Conservation (phyloP, 208 protist genomes). For the Leishmania martiniquensis region DNA sequence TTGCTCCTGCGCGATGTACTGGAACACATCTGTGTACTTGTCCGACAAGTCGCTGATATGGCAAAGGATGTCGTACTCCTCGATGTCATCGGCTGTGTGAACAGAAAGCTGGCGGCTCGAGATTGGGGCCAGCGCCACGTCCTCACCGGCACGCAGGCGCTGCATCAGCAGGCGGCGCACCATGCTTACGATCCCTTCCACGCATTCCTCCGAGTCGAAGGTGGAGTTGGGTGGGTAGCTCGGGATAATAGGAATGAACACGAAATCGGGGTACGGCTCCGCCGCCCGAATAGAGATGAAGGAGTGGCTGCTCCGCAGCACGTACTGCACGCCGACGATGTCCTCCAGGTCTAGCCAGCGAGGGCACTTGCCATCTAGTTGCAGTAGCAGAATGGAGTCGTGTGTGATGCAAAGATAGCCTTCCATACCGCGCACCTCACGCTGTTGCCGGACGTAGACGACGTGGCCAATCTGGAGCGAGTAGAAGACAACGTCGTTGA, state of each 20-base stretch:
- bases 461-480: conserved; percentile 49
- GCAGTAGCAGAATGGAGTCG: conserved; percentile 46
- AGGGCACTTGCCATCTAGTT: conserved; percentile 48
- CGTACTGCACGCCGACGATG: conserved; percentile 47
- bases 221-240: conserved; percentile 42
- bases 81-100: conserved; percentile 30
- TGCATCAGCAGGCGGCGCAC: conserved; percentile 48
- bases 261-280: conserved; percentile 42
- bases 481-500: conserved; percentile 58
- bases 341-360: conserved; percentile 49
- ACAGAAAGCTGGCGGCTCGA: conserved; percentile 14
- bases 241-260: conserved; percentile 51
- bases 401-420: conserved; percentile 51
- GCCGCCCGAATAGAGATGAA: conserved; percentile 42
- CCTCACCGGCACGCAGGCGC: conserved; percentile 40
- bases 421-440: conserved; percentile 46
- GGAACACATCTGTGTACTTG: conserved; percentile 40
- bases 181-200: conserved; percentile 45
- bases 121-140: conserved; percentile 35
- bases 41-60: conserved; percentile 34
- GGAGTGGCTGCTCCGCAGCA: conserved; percentile 39
- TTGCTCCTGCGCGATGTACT: conserved; percentile 42
- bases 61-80: conserved; percentile 43
- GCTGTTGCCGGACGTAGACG: conserved; percentile 46
- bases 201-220: conserved; percentile 47